Evolutionary conservation across 2,329 filamentous ascomycete species (phyloP).

Genomic region (Botrytis deweyae): DNA sequence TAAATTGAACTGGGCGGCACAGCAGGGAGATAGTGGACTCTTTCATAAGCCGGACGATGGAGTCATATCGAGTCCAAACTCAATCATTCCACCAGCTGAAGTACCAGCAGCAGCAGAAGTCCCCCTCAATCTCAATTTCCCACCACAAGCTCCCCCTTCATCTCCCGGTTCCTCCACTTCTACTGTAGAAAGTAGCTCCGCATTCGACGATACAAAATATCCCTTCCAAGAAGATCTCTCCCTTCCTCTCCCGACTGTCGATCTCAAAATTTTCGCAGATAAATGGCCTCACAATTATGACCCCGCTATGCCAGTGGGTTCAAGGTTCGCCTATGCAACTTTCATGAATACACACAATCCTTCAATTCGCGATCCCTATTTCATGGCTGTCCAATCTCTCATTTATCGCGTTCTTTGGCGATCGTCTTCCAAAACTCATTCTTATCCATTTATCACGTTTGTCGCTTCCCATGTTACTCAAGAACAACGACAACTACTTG

Average conservation of each 20-base stretch:
- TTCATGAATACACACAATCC: constrained; percentile 25
- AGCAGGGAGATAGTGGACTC: too few species aligned
- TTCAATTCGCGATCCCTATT: constrained; percentile 24
- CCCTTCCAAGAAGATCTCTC: constrained; percentile 18
- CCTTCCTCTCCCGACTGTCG: neutral
- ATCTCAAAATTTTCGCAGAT: neutral
- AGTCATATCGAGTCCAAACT: neutral
- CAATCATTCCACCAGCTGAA: neutral
- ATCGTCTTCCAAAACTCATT: constrained; percentile 10
- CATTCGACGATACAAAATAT: constrained; percentile 16
- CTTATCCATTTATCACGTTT: constrained; percentile 26
- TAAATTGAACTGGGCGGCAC: neutral
- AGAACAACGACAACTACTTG: constrained; percentile 21
- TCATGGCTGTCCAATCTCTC: constrained; percentile 25
- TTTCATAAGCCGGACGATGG: neutral
- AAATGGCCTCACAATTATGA: constrained; percentile 22
- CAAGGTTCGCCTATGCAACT: constrained; percentile 22
- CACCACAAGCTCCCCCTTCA: neutral
- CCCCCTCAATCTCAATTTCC: neutral
- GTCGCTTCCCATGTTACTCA: constrained; percentile 24
- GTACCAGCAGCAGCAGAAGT: neutral
- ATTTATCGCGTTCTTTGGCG: constrained; percentile 27
- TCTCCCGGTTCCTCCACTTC: neutral
- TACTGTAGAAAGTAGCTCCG: neutral
- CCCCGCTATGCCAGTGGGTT: constrained; percentile 43